Evolutionary conservation across 1,284 basidiomycete genomes (phyloP).

Genomic region (Cerioporus squamosus): DNA sequence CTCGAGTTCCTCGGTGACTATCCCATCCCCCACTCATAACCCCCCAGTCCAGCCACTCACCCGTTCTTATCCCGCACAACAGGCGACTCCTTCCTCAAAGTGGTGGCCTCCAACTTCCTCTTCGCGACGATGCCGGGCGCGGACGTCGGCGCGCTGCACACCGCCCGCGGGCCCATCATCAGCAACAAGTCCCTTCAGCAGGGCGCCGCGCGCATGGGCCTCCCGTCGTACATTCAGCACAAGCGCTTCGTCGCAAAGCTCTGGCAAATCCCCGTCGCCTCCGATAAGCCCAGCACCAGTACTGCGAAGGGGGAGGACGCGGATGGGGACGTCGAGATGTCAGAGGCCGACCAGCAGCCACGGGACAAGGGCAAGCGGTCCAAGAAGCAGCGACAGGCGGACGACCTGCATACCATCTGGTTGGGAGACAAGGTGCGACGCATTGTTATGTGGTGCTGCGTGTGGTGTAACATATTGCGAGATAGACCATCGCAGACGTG

Average conservation of each 20-base stretch:
- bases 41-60: neutral
- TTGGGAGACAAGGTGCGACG: constrained; percentile 73
- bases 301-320: neutral
- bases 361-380: constrained; percentile 24
- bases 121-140: constrained; percentile 68
- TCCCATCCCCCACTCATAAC: neutral
- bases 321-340: constrained; percentile 18
- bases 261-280: constrained; percentile 52
- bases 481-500: constrained; percentile 79
- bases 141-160: constrained; percentile 68
- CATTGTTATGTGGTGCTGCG: too few species aligned
- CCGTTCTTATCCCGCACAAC: neutral
- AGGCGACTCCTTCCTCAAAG: constrained; percentile 86
- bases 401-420: constrained; percentile 57
- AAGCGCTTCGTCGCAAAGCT: constrained; percentile 68
- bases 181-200: constrained; percentile 70
- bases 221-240: constrained; percentile 73
- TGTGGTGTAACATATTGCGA: too few species aligned
- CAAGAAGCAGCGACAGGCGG: constrained; percentile 48
- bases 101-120: constrained; percentile 71
- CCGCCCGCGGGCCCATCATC: constrained; percentile 66
- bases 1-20: constrained; percentile 74
- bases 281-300: neutral
- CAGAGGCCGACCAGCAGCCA: constrained; percentile 1
- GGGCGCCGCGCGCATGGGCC: constrained; percentile 55